Base-by-base conservation (phyloP, 2,329 filamentous ascomycete species). In the Phaeophleospora eucalypticola region DNA sequence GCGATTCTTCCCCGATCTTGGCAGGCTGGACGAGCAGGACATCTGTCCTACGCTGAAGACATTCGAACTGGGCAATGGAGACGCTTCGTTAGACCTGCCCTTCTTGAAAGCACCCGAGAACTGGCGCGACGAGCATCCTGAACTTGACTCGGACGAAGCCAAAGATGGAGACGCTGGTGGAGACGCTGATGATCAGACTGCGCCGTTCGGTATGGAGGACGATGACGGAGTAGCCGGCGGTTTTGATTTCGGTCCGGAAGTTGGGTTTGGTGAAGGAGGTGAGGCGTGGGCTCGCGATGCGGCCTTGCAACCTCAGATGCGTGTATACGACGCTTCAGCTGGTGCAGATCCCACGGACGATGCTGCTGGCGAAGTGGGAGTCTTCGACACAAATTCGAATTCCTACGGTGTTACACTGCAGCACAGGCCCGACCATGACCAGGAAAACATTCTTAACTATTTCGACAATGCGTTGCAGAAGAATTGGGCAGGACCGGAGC, bases 401-500 rank as follows among this genome's bases (percentile, higher is more conserved):
- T 82, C 83, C 46, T 96, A 89, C 63, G 77, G 84, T 18, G 80
- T 96, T 6, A 86, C 86, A n/a, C 82, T 95, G 72, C 81, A 80
- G 34, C 85, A 86, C 58, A 59, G 62, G 8, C 49, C 56, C 4
- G 72, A 76, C 14, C 81, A 82, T 41, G 87, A 88, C 60, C 89
- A 96, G 64, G 89, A 97, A 58, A 91, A 95, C 60, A 95, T 98
- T 48, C 78, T 98, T n/a, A 86, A 87, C 63, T 98, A 97, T 71
- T 98, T 98, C 64, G 93, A 98, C 66, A 89, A 95, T 62, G 90
- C 91, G 2, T 72, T 97, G 36, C 88, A 93, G 65, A 97, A 95
- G 77, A 96, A 96, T 62, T 98, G 93, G 91, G 85, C 86, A 4
- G 94, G 89, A 40, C 91, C 93, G n/a, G 93, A 97, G 66, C 93